These are phyloP conservation scores for Penicillium sp. DNA, from an alignment of 2,329 filamentous ascomycete genomes.

Conservation along the genomic window DNA sequence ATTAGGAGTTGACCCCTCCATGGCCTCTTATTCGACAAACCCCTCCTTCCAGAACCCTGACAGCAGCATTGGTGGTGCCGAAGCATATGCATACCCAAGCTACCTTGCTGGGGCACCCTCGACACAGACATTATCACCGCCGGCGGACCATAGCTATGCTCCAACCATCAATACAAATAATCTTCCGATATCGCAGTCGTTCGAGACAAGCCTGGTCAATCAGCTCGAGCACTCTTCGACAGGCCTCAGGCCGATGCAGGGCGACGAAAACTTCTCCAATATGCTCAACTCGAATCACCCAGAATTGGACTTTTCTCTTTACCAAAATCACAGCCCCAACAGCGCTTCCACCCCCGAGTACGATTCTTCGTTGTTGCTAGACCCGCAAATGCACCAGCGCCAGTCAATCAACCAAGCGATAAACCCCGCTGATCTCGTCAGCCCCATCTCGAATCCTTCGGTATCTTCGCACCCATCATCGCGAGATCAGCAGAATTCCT, in stretches of 20 bases:
- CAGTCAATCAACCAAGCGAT: conserved; percentile 36
- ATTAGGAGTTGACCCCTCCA: conserved; percentile 32
- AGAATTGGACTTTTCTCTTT: conserved; percentile 35
- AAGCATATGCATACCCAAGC: conserved; percentile 31
- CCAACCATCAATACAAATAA: conserved; percentile 21
- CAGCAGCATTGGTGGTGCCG: conserved; percentile 20
- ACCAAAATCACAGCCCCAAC: conserved; percentile 28
- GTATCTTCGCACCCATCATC: conserved; percentile 51
- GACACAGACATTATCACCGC: conserved; percentile 24
- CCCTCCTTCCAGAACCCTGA: conserved; percentile 27
- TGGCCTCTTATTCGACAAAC: conserved; percentile 28
- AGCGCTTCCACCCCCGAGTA: conserved; percentile 28
- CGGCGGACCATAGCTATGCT: conserved; percentile 29
- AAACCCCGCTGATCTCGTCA: conserved; percentile 42
- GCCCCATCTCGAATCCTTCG: conserved; percentile 43
- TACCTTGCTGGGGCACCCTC: conserved; percentile 29
- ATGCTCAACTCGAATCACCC: conserved; percentile 33
- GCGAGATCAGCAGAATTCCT: conserved; percentile 46
- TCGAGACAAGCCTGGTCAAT: conserved; percentile 31
- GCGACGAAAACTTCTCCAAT: conserved; percentile 33
- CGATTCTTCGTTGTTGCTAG: conserved; percentile 33
- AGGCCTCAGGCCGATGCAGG: conserved; percentile 22
- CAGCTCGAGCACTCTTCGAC: conserved; percentile 29
- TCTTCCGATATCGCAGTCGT: conserved; percentile 30
- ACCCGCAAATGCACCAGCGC: conserved; percentile 34